Evolutionary conservation across 164 flowering plant genomes (phyloP).

Genomic region (Sedum album): DNA sequence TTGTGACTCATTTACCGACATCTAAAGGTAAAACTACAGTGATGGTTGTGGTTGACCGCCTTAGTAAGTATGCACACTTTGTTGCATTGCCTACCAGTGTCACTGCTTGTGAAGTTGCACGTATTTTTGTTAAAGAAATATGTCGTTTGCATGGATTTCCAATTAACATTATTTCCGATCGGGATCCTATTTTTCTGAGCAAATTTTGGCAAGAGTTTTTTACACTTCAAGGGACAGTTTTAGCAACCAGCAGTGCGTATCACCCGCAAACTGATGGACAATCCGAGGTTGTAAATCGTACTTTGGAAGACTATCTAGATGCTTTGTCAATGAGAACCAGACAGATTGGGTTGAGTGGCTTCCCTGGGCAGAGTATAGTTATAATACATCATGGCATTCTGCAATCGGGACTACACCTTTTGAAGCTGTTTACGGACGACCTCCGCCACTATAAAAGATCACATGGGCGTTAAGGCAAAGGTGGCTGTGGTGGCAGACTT

Average conservation of each 20-base stretch:
- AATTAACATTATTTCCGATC: too few species aligned
- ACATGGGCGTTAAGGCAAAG: too few species aligned
- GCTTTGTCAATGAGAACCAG: too few species aligned
- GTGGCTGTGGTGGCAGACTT: background rate
- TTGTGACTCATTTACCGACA: background rate
- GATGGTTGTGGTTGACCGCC: slow-evolving; percentile 7
- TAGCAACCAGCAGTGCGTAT: too few species aligned
- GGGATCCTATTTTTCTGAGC: background rate
- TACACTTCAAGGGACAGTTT: background rate
- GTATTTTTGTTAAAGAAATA: background rate
- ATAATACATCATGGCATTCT: too few species aligned
- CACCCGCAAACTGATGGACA: too few species aligned
- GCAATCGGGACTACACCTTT: background rate
- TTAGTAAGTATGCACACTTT: slow-evolving; percentile 9
- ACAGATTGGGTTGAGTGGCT: too few species aligned
- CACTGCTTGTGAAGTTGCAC: background rate
- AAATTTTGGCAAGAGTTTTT: slow-evolving; percentile 5
- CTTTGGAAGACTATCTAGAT: too few species aligned
- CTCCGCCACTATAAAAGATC: too few species aligned
- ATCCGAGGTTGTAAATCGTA: too few species aligned
- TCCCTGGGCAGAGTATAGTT: background rate
- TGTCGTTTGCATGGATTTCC: background rate
- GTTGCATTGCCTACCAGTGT: background rate
- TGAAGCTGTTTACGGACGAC: background rate
- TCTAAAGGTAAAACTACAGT: background rate